A percentile compares a stretch with the other conserved stretches of the same genome.
Conservation (phyloP, 2,329 filamentous ascomycete species). For the Aspergillus luchuensis region DNA sequence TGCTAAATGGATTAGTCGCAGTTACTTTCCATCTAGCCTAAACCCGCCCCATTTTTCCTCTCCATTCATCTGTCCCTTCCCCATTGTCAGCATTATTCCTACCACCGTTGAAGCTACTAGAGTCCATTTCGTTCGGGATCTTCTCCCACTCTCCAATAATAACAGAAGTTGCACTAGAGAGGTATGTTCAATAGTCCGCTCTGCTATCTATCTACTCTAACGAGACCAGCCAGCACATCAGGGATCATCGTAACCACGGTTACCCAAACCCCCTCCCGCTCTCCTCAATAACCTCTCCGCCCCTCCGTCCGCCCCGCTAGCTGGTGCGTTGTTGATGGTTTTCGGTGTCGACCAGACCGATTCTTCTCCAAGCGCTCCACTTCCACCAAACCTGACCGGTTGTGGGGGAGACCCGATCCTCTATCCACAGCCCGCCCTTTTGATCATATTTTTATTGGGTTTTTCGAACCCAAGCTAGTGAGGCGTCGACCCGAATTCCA, state of each 20-base stretch:
- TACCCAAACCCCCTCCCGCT: neutral
- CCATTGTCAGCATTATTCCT: neutral
- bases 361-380: conserved; percentile 13
- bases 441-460: neutral
- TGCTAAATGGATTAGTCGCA: neutral
- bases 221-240: neutral
- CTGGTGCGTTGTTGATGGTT: conserved; percentile 8
- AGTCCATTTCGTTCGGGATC: neutral
- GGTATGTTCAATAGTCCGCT: neutral
- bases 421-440: neutral
- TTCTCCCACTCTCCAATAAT: neutral
- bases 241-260: neutral
- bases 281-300: conserved; percentile 8
- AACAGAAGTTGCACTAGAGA: neutral
- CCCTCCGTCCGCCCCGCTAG: conserved; percentile 15
- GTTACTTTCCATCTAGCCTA: neutral
- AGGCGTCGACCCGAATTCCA: conserved; percentile 15
- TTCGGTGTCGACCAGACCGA: conserved; percentile 7
- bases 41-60: neutral
- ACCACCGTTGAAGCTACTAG: neutral
- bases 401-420: conserved; percentile 9
- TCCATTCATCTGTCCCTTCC: neutral
- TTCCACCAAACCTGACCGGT: conserved; percentile 9
- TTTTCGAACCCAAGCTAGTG: conserved; percentile 1
- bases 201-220: neutral